Evolutionary conservation across 139 green algal species (phyloP), one percentile per base, ranked within the genome.

Genomic region (Chlorella vulgaris): DNA sequence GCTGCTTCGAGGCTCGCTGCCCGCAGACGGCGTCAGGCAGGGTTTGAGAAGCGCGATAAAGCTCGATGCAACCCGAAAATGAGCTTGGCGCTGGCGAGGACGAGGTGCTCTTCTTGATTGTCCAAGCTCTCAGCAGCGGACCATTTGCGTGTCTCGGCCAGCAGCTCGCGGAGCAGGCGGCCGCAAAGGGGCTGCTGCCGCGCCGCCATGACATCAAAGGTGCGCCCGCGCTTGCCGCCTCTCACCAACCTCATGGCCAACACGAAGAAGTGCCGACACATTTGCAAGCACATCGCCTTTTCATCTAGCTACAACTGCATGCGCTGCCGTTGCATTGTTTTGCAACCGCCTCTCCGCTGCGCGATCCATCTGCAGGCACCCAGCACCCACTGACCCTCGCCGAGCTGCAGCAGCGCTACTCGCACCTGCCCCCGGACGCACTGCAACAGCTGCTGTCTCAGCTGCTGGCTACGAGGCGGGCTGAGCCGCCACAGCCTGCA

Each of bases 61-160:
- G n/a, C n/a, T n/a, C n/a, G n/a, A 60, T 43, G 65, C 13, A 60
- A 36, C 8, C 24, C 7, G 13, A 35, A 60, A 60, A 18, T 22
- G 18, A 29, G 21, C 68, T n/a, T 6, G 39, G 38, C 10, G 39
- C 26, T 35, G n/a, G 7, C 58, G n/a, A 10, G 33, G 65, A 47
- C 26, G 87, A 91, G 63, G 58, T 91, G 28, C 62, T 88, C 38
- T 91, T 90, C 50, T 60, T 92, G 18, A 79, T 92, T 33, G 47
- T 88, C 22, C 84, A 90, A 53, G 81, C 66, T 5, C 71, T 92
- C 31, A 38, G 55, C 2, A 28, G 40, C 8, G 83, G 83, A n/a
- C 86, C 84, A 2, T 90, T 88, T 62, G 33, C 69, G 3, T 43
- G 69, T 6, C 65, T 90, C 15, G 85, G 61, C 10, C 18, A 36